phyloP scores from a whole-genome alignment of 2,329 filamentous ascomycete genomes.

The Cordyceps militaris region DNA sequence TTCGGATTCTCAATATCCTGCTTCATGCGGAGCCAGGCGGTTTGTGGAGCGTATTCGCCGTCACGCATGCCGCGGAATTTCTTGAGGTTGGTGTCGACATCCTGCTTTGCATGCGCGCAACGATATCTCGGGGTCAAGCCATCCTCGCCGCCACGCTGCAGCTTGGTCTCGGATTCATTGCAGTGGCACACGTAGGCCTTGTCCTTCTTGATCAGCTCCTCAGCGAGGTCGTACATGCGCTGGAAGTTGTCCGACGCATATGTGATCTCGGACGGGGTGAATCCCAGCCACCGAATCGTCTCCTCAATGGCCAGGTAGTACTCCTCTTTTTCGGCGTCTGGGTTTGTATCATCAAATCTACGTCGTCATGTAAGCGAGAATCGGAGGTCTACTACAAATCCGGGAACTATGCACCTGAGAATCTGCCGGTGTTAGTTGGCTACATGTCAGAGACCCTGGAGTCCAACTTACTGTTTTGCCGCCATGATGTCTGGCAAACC shows the following conservation, averaged over 20 bases:
- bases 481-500: slow-evolving; percentile 78
- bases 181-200: slow-evolving; percentile 85
- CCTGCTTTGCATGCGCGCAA: slow-evolving; percentile 70
- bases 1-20: slow-evolving; percentile 77
- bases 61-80: slow-evolving; percentile 89
- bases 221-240: slow-evolving; percentile 77
- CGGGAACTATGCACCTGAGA: too few relatives aligned
- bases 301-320: not conserved
- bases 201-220: slow-evolving; percentile 68
- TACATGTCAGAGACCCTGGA: not conserved
- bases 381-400: not conserved
- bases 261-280: slow-evolving; percentile 47
- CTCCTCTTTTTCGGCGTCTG: not conserved
- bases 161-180: slow-evolving; percentile 62
- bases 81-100: slow-evolving; percentile 65
- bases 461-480: slow-evolving; percentile 34
- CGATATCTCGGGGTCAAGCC: slow-evolving; percentile 58
- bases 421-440: too few relatives aligned
- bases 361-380: too few relatives aligned
- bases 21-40: slow-evolving; percentile 79
- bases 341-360: not conserved
- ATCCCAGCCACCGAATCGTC: not conserved
- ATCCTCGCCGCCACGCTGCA: slow-evolving; percentile 71
- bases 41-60: slow-evolving; percentile 72
- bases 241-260: slow-evolving; percentile 89